Evolutionary conservation across 2,329 filamentous ascomycete genomes (phyloP).

Genomic region (Tolypocladium sp.): DNA sequence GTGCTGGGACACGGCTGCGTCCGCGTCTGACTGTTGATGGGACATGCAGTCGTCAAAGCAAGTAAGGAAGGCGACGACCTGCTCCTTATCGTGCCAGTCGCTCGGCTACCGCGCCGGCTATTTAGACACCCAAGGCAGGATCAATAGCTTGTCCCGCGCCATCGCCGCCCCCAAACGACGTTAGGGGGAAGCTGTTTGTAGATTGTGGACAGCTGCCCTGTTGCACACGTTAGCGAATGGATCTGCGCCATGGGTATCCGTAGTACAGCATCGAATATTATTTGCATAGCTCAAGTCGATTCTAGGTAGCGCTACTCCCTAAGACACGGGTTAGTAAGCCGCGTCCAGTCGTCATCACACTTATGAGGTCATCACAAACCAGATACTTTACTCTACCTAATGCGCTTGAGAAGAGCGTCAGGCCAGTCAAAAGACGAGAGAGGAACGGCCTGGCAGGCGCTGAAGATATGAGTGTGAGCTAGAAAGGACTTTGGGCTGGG

Average conservation of each 20-base stretch:
- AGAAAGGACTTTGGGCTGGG: too few species aligned
- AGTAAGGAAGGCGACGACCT: too few species aligned
- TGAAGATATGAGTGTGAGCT: too few species aligned
- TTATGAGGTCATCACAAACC: not conserved
- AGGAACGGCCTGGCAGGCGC: too few species aligned
- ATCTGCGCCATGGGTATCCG: not conserved
- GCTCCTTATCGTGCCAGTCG: too few species aligned
- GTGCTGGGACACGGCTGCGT: too few species aligned
- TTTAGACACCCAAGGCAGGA: too few species aligned
- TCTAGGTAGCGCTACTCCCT: slow-evolving; percentile 35
- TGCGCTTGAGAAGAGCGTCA: not conserved
- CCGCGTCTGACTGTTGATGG: too few species aligned
- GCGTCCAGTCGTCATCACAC: not conserved
- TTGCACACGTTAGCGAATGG: not conserved
- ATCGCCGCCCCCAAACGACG: slow-evolving; percentile 19
- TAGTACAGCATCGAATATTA: slow-evolving; percentile 21
- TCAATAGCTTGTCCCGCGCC: slow-evolving; percentile 40
- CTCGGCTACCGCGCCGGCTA: too few species aligned
- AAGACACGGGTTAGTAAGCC: not conserved
- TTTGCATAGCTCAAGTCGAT: slow-evolving; percentile 40
- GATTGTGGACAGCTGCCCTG: slow-evolving; percentile 28
- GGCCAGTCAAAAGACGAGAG: not conserved
- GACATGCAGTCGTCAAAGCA: too few species aligned
- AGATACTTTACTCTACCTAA: not conserved
- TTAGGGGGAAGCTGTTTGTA: slow-evolving; percentile 25